Evolutionary conservation across 768 basidiomycete species (phyloP).

Genomic region (Boletus rex-veris): DNA sequence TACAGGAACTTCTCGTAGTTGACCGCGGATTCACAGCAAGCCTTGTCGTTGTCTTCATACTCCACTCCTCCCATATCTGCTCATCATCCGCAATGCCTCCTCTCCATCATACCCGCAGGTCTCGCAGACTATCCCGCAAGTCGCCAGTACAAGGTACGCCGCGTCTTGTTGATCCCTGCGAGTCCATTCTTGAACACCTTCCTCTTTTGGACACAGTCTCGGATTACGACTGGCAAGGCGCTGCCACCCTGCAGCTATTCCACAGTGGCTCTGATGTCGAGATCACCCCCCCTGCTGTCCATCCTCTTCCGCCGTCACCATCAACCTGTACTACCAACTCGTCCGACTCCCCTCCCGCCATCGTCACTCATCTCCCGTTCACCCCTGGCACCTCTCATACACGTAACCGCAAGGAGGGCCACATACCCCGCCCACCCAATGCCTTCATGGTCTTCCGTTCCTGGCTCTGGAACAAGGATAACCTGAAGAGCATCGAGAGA

Average conservation of each 20-base stretch:
- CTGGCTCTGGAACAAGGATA: constrained; percentile 52
- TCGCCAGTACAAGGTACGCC: constrained; percentile 33
- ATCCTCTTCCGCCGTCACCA: constrained; percentile 16
- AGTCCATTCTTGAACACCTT: constrained; percentile 33
- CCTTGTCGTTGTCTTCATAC: constrained; percentile 1
- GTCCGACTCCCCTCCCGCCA: constrained; percentile 14
- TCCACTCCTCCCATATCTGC: background rate
- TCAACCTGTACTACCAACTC: constrained; percentile 14
- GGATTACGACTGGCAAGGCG: constrained; percentile 28
- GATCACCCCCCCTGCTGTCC: background rate
- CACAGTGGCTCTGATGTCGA: constrained; percentile 18
- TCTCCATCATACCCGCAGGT: constrained; percentile 37
- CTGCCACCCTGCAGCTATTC: constrained; percentile 20
- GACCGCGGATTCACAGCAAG: background rate
- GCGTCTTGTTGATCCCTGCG: constrained; percentile 15
- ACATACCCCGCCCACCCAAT: constrained; percentile 77
- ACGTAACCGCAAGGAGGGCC: constrained; percentile 41
- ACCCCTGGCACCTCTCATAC: constrained; percentile 38
- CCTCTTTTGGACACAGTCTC: constrained; percentile 33
- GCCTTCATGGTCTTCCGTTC: constrained; percentile 85
- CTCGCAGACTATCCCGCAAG: constrained; percentile 43
- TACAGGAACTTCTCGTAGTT: constrained; percentile 5
- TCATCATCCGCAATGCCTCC: constrained; percentile 28
- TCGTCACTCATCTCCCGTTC: constrained; percentile 27
- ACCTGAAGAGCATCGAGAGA: constrained; percentile 51